A percentile compares a stretch with the other conserved stretches of the same genome.
phyloP scores from a whole-genome alignment of 2,329 filamentous ascomycete species.

The Akanthomyces uredinophilus region DNA sequence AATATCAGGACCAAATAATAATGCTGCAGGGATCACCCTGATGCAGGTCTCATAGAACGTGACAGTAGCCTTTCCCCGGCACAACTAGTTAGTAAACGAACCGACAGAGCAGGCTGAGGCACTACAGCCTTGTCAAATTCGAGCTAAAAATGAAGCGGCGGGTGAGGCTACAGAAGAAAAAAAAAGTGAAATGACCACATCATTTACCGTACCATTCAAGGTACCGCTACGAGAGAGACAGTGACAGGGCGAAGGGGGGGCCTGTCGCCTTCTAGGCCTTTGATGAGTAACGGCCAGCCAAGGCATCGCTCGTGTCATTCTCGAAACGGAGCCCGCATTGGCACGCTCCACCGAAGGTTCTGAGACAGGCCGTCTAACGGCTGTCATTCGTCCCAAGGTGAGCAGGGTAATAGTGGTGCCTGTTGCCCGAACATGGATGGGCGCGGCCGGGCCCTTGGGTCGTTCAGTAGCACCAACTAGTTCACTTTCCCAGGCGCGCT shows the following conservation, averaged over 20 bases:
- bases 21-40: no score
- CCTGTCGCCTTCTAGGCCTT: neutral
- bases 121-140: neutral
- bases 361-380: conserved; percentile 5
- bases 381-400: conserved; percentile 13
- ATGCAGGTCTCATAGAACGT: no score
- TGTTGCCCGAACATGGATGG: neutral
- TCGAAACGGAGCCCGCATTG: no score
- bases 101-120: neutral
- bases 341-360: neutral
- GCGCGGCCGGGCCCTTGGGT: no score
- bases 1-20: no score
- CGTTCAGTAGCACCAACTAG: no score
- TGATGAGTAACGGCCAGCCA: neutral
- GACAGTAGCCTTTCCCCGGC: neutral
- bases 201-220: neutral
- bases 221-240: neutral
- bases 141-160: neutral
- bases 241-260: no score
- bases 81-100: neutral
- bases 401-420: conserved; percentile 6
- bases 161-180: neutral
- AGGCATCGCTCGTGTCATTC: neutral
- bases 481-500: no score
- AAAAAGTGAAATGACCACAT: neutral